Evolutionary conservation across 768 basidiomycete genomes (phyloP).

Genomic region (Kwoniella newhampshirensis): DNA sequence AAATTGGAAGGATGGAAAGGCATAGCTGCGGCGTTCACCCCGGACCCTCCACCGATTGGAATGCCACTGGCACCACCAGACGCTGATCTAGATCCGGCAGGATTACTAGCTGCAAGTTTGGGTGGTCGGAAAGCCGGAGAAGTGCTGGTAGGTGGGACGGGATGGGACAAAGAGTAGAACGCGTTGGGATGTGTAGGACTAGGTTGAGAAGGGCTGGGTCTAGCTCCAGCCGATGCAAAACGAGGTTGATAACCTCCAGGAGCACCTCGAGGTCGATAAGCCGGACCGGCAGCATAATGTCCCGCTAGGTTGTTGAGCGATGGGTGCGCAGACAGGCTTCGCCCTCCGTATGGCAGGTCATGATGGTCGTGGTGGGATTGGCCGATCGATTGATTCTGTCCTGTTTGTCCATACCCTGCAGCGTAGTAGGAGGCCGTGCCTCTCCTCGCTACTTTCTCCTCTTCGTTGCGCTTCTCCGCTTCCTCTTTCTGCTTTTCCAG

Average conservation of each 20-base stretch:
- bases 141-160: slow-evolving; percentile 19
- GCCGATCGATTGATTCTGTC: slow-evolving; percentile 8
- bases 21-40: slow-evolving; percentile 34
- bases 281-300: slow-evolving; percentile 36
- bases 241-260: slow-evolving; percentile 37
- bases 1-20: slow-evolving; percentile 35
- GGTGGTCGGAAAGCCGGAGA: slow-evolving; percentile 26
- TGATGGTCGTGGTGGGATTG: slow-evolving; percentile 10
- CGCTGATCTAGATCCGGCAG: slow-evolving; percentile 4
- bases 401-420: slow-evolving; percentile 15
- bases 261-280: slow-evolving; percentile 32
- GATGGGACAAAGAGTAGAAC: slow-evolving; percentile 31
- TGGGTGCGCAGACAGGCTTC: slow-evolving; percentile 32
- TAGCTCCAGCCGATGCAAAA: slow-evolving; percentile 35
- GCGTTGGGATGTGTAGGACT: slow-evolving; percentile 31
- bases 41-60: slow-evolving; percentile 1
- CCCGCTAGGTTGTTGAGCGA: slow-evolving; percentile 26
- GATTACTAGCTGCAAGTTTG: slow-evolving; percentile 1
- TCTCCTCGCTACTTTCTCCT: slow-evolving; percentile 14
- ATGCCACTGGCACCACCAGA: slow-evolving; percentile 2
- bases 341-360: slow-evolving; percentile 7
- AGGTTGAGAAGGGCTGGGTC: slow-evolving; percentile 20
- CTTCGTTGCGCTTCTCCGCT: slow-evolving; percentile 41
- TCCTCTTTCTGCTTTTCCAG: slow-evolving; percentile 47
- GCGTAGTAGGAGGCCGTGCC: slow-evolving; percentile 13